Evolutionary conservation across 2,329 filamentous ascomycete species (phyloP).

Genomic region (Microdochium paspali): DNA sequence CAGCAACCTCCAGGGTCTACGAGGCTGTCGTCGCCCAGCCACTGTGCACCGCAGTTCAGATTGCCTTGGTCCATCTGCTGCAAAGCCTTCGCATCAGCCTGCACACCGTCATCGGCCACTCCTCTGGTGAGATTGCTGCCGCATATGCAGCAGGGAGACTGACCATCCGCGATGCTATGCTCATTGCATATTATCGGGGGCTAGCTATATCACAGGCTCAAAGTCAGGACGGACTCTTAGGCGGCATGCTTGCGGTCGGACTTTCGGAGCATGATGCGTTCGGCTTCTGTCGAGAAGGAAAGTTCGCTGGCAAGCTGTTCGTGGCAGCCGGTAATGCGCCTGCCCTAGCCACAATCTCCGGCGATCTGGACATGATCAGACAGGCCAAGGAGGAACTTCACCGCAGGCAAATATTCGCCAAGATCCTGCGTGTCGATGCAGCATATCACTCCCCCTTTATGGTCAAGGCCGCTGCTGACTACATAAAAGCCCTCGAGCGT

Average conservation of each 20-base stretch:
- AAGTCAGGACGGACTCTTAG: conserved; percentile 15
- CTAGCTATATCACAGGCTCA: conserved; percentile 18
- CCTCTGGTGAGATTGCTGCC: conserved; percentile 39
- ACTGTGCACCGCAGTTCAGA: conserved; percentile 19
- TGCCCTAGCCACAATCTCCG: conserved; percentile 24
- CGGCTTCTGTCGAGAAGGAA: conserved; percentile 7
- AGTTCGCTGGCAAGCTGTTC: conserved; percentile 16
- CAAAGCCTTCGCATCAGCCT: conserved; percentile 20
- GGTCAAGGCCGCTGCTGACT: conserved; percentile 21
- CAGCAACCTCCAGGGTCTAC: conserved; percentile 6
- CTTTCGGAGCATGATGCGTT: conserved; percentile 24
- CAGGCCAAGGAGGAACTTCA: conserved; percentile 11
- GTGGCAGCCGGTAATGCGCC: conserved; percentile 25
- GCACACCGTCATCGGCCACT: conserved; percentile 33
- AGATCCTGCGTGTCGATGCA: conserved; percentile 23
- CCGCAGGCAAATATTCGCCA: conserved; percentile 14
- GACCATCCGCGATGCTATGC: conserved; percentile 28
- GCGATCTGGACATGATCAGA: conserved; percentile 17
- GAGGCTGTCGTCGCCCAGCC: conserved; percentile 20
- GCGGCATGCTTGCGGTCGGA: conserved; percentile 39
- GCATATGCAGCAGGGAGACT: conserved; percentile 38
- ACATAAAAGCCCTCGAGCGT: conserved; percentile 2
- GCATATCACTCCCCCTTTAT: conserved; percentile 34
- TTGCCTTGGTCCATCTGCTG: conserved; percentile 17
- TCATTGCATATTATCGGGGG: conserved; percentile 34